Evolutionary conservation across 2,329 filamentous ascomycete genomes (phyloP), one percentile per base, ranked within the genome.

Genomic region (Xylariaceae sp.): DNA sequence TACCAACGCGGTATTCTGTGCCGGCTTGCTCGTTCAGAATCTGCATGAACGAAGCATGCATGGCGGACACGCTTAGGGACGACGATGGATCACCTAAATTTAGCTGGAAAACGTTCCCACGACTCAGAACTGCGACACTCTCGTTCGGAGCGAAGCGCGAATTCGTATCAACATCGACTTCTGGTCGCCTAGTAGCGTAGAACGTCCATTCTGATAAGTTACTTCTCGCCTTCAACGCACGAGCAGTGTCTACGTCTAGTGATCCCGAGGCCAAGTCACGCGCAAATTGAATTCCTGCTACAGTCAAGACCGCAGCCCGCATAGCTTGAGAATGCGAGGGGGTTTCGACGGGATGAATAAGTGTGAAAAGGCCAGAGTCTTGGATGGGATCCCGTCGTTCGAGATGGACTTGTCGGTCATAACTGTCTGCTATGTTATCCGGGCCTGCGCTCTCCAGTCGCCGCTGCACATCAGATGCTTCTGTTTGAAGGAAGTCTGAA

Each of bases 81-180:
- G 11, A 30, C 1, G 17, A 31, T 6, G 35, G 12, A 1, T 46
- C 17, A 6, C 36, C 45, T 5, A 57, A 18, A 7, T 17, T 17
- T 9, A 57, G 22, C 32, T 54, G 46, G 39, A 58, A 58, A 15
- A 53, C 47, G 35, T 55, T 50, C 6, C 56, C 54, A 15, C 52
- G 54, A 14, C 55, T 47, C 2, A 58, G 35, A 11, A 55, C 47
- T 12, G 42, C 49, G 12, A 59, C 36, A 38, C 42, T 54, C 3
- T 53, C 40, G 39, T 47, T 56, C 10, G 44, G 43, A 2, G 35
- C 3, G 18, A 18, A 48, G 6, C 43, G 38, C 39, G 48, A 38
- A 44, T 49, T 51, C 5, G 30, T 15, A 33, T 58, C 56, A 5
- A 51, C 30, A 11, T 12, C 48, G 2, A 33, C 7, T 18, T 33